phyloP scores from a whole-genome alignment of 768 basidiomycete genomes.

The Clitopilus passeckerianus region DNA sequence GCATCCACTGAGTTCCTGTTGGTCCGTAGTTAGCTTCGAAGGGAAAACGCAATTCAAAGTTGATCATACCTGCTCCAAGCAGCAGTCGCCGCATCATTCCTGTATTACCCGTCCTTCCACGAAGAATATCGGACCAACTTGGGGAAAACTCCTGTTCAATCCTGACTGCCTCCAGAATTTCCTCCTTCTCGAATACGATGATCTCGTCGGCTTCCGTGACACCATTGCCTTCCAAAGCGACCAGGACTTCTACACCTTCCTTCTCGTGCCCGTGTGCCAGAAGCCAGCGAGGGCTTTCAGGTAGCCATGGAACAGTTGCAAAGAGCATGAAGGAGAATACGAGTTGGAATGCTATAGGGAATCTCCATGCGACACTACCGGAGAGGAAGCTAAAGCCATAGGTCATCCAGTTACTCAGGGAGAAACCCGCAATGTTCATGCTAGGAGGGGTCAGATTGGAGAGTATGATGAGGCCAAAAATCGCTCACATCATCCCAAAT shows the following conservation, averaged over 20 bases:
- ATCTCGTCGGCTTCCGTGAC: conserved; percentile 27
- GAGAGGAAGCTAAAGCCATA: conserved; percentile 42
- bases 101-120: conserved; percentile 35
- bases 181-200: conserved; percentile 31
- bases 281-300: conserved; percentile 45
- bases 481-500: conserved; percentile 41
- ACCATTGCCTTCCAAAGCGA: conserved; percentile 35
- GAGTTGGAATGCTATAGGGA: conserved; percentile 48
- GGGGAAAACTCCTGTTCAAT: conserved; percentile 36
- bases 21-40: not conserved
- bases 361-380: conserved; percentile 41
- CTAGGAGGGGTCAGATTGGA: conserved; percentile 14
- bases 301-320: conserved; percentile 43
- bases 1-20: conserved; percentile 47
- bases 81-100: conserved; percentile 39
- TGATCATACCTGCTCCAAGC: conserved; percentile 33
- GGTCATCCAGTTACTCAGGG: conserved; percentile 49
- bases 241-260: conserved; percentile 36
- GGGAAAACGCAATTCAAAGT: not conserved
- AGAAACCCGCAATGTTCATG: conserved; percentile 48
- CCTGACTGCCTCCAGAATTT: conserved; percentile 39
- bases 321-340: conserved; percentile 39
- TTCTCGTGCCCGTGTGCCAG: conserved; percentile 38
- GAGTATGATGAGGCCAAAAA: not conserved
- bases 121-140: conserved; percentile 35